These are phyloP conservation scores for Talaromyces sp. DNA, from an alignment of 2,329 filamentous ascomycete species.

Conservation along the genomic window DNA sequence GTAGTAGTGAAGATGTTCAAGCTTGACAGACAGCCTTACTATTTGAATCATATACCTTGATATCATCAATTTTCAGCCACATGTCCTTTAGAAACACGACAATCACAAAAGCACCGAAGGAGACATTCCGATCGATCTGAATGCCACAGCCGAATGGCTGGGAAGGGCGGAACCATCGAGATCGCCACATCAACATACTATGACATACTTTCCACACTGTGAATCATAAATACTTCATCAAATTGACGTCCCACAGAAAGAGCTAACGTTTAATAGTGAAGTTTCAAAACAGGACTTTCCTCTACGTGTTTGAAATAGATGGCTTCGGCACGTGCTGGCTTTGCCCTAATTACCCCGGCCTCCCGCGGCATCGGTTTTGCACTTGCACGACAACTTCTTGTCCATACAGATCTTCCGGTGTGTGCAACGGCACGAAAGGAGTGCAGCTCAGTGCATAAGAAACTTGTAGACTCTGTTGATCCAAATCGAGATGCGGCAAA, in stretches of 20 bases:
- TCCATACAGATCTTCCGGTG: constrained; percentile 54
- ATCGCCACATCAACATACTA: not conserved
- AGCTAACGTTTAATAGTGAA: not conserved
- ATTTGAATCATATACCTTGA: no score
- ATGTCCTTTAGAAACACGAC: no score
- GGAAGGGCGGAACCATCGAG: constrained; percentile 3
- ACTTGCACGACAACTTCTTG: constrained; percentile 56
- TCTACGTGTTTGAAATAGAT: not conserved
- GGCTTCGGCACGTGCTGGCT: constrained; percentile 8
- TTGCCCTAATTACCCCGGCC: constrained; percentile 49
- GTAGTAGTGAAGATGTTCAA: no score
- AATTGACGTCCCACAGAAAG: no score
- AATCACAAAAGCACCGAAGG: not conserved
- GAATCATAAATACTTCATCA: not conserved
- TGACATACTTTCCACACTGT: not conserved
- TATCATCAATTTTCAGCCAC: no score
- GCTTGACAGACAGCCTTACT: no score
- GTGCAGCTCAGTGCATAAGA: constrained; percentile 46
- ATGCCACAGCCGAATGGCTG: not conserved
- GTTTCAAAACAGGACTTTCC: no score
- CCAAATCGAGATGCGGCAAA: not conserved
- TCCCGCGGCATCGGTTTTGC: constrained; percentile 63
- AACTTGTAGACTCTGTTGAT: constrained; percentile 42
- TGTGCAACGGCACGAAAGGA: constrained; percentile 59
- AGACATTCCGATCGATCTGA: not conserved